phyloP scores from a whole-genome alignment of 805 yeast genomes.

The Debaryomyces prosopidis region DNA sequence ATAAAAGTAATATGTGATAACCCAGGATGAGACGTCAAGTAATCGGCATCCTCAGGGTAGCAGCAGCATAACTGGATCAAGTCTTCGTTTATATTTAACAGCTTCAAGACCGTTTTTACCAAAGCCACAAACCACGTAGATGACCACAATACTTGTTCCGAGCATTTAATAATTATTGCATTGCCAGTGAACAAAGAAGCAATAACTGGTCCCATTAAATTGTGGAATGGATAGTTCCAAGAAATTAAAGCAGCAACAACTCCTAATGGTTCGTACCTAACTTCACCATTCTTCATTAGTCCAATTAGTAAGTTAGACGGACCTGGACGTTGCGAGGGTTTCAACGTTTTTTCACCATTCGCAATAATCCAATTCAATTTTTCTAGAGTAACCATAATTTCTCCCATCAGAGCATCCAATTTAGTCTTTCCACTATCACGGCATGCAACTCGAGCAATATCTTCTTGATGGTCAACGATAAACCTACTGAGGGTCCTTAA shows the following conservation, averaged over 20 bases:
- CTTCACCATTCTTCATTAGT: constrained; percentile 85
- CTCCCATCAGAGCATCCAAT: constrained; percentile 96
- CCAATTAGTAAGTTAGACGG: constrained; percentile 83
- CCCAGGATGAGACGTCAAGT: constrained; percentile 80
- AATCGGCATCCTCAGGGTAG: constrained; percentile 86
- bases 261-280: constrained; percentile 89
- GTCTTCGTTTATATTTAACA: constrained; percentile 75
- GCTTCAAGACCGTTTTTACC: constrained; percentile 68
- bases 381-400: constrained; percentile 91
- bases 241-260: constrained; percentile 87
- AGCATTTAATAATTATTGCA: constrained; percentile 87
- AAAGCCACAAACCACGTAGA: constrained; percentile 74
- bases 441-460: constrained; percentile 89
- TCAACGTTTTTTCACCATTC: constrained; percentile 74
- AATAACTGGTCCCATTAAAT: constrained; percentile 86
- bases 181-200: constrained; percentile 91
- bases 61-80: constrained; percentile 87
- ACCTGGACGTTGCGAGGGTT: constrained; percentile 78
- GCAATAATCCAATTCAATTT: constrained; percentile 86
- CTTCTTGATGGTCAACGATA: constrained; percentile 78
- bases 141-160: constrained; percentile 96
- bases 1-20: constrained; percentile 89
- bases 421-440: constrained; percentile 95
- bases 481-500: constrained; percentile 69
- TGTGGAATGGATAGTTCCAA: constrained; percentile 98